Percentiles rank a stretch among this genome's conserved stretches.
These are phyloP conservation scores for Leccinum solheimii DNA, from an alignment of 1,284 basidiomycete genomes.

Conservation along the genomic window DNA sequence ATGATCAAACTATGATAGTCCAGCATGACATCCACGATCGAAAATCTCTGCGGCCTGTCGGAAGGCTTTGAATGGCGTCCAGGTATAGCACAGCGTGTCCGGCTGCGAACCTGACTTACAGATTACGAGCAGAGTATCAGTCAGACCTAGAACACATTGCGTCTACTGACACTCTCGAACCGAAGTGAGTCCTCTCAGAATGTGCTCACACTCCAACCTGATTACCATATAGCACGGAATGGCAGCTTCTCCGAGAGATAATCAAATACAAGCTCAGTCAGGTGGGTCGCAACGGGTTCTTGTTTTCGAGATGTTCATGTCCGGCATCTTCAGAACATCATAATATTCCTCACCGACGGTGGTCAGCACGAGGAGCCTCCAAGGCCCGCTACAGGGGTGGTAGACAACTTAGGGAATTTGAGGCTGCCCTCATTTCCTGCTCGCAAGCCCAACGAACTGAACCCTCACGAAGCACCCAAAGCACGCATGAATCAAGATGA, in stretches of 20 bases:
- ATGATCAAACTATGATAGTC: neutral
- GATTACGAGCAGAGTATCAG: constrained; percentile 54
- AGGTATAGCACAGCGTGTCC: constrained; percentile 38
- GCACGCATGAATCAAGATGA: constrained; percentile 66
- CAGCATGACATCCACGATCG: constrained; percentile 24
- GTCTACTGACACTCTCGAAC: constrained; percentile 60
- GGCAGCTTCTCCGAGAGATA: constrained; percentile 69
- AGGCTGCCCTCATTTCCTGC: constrained; percentile 80
- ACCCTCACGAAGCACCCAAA: constrained; percentile 54
- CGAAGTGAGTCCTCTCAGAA: constrained; percentile 49
- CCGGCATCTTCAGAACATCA: constrained; percentile 52
- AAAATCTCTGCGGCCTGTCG: constrained; percentile 16
- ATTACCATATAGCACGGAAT: constrained; percentile 59
- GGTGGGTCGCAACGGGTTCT: constrained; percentile 39
- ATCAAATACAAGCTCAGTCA: constrained; percentile 70
- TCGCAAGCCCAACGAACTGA: constrained; percentile 49
- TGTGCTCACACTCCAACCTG: constrained; percentile 8
- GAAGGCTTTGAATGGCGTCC: constrained; percentile 45
- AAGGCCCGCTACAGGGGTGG: constrained; percentile 20
- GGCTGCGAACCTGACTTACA: constrained; percentile 8
- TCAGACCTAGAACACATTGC: constrained; percentile 66
- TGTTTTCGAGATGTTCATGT: neutral
- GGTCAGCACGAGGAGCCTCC: constrained; percentile 14
- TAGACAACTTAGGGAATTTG: constrained; percentile 57
- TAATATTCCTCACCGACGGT: constrained; percentile 54